Evolutionary conservation across 2,329 filamentous ascomycete species (phyloP).

Genomic region (Colletotrichum trifolii): DNA sequence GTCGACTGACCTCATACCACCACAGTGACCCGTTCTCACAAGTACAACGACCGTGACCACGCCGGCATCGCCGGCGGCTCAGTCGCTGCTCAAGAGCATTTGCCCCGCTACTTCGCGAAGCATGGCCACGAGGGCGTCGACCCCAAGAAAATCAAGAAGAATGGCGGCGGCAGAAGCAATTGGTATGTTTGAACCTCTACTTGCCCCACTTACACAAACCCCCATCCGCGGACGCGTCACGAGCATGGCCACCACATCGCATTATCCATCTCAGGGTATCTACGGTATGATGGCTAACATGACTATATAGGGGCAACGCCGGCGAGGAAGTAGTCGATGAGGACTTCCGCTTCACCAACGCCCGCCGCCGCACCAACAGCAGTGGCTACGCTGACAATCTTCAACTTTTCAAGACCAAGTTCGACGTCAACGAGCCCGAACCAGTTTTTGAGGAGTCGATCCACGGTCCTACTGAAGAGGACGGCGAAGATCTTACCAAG

Average conservation of each 20-base stretch:
- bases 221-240: conserved; percentile 1
- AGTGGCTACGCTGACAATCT: conserved; percentile 77
- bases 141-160: conserved; percentile 97
- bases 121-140: conserved; percentile 82
- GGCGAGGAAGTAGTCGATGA: conserved; percentile 88
- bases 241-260: no score
- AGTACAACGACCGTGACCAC: conserved; percentile 94
- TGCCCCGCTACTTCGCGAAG: conserved; percentile 95
- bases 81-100: conserved; percentile 74
- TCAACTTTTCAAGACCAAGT: conserved; percentile 93
- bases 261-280: no score
- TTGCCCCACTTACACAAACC: conserved; percentile 32
- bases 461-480: conserved; percentile 73
- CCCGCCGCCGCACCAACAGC: conserved; percentile 93
- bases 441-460: conserved; percentile 91
- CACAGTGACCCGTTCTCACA: conserved; percentile 96
- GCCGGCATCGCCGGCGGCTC: conserved; percentile 80
- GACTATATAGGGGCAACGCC: conserved; percentile 76
- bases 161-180: conserved; percentile 91
- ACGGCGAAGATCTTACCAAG: conserved; percentile 64
- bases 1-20: conserved; percentile 28
- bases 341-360: conserved; percentile 84
- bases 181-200: conserved; percentile 71
- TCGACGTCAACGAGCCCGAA: conserved; percentile 88
- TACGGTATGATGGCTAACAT: conserved; percentile 24